Base-by-base conservation (phyloP, 2,329 filamentous ascomycete species). In the Kalmusia sp. region DNA sequence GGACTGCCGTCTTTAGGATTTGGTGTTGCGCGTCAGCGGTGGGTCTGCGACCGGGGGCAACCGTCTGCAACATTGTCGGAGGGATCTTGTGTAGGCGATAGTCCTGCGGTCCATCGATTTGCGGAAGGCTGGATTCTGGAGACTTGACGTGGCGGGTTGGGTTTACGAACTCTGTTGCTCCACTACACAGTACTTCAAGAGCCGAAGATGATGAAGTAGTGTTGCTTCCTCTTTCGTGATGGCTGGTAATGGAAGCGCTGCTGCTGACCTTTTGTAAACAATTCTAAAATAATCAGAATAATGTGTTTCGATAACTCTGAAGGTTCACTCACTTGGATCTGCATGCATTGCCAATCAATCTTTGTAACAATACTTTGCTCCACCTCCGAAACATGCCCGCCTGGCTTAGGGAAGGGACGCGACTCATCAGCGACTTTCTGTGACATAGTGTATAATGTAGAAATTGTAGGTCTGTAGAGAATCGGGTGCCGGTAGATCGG, bases 101-200 rank as follows among this genome's bases (percentile, higher is more conserved):
- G 41, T 61, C 49, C 14, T 31, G 22, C 22, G 49, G 35, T 5
- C 58, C 58, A 28, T 65, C 56, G 12, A 55, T 3, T 30, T 57
- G 58, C 12, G 54, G n/a, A 27, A 43, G 24, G 4, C 11, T 3
- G 9, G 24, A 7, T 8, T 41, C 40, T 8, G 25, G 19, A n/a
- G 15, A 27, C 6, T 34, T 39, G 15, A 38, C 9, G 17, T 22
- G 3, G n/a, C n/a, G n/a, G n/a, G n/a, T n/a, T n/a, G n/a, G n/a
- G n/a, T n/a, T n/a, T n/a, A n/a, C n/a, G n/a, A n/a, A n/a, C n/a
- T n/a, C n/a, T n/a, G n/a, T n/a, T 28, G 27, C 27, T 28, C 27
- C 12, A 7, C 12, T 6, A 28, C 12, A 12, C 27, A 28, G 6
- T 28, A 12, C 27, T 28, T 28, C 27, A 12, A 28, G 27, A 28